Evolutionary conservation across 1,139 yeast species (phyloP).

Genomic region (Maudiozyma humilis): DNA sequence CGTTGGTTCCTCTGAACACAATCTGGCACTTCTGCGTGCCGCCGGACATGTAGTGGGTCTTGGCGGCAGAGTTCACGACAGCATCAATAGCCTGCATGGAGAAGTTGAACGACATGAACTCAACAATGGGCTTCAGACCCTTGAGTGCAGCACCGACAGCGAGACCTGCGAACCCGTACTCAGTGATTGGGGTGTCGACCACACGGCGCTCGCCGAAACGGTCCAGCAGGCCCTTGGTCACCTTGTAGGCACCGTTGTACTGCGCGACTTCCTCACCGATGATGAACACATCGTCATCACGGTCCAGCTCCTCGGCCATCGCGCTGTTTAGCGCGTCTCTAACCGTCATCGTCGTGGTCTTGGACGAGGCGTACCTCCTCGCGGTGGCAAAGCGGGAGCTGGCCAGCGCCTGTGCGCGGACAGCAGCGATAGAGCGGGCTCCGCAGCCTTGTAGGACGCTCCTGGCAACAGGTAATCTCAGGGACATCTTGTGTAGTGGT

Average conservation of each 20-base stretch:
- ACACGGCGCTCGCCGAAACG: constrained; percentile 96
- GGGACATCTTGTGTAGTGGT: not conserved
- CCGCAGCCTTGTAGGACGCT: too few relatives aligned
- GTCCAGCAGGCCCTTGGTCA: constrained; percentile 90
- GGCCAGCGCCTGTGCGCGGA: too few relatives aligned
- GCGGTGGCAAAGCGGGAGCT: too few relatives aligned
- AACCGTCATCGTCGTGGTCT: constrained; percentile 74
- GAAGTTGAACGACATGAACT: constrained; percentile 97
- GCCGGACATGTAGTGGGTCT: constrained; percentile 98
- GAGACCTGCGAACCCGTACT: constrained; percentile 97
- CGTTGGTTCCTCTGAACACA: constrained; percentile 98
- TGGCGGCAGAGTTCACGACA: constrained; percentile 95
- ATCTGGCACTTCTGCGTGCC: constrained; percentile 96
- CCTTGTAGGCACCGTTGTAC: constrained; percentile 97
- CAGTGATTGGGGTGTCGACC: constrained; percentile 97
- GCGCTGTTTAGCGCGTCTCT: constrained; percentile 96
- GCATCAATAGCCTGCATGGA: constrained; percentile 99
- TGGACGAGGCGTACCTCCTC: constrained; percentile 37
- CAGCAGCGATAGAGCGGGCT: too few relatives aligned
- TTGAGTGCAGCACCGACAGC: constrained; percentile 97
- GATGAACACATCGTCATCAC: constrained; percentile 86
- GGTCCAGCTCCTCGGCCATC: constrained; percentile 93
- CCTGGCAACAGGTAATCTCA: too few relatives aligned
- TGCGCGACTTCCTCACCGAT: constrained; percentile 99
- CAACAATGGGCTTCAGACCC: constrained; percentile 94